A percentile compares a stretch with the other conserved stretches of the same genome.
Conservation (phyloP, 2,329 filamentous ascomycete genomes). For the Colletotrichum kahawae region DNA sequence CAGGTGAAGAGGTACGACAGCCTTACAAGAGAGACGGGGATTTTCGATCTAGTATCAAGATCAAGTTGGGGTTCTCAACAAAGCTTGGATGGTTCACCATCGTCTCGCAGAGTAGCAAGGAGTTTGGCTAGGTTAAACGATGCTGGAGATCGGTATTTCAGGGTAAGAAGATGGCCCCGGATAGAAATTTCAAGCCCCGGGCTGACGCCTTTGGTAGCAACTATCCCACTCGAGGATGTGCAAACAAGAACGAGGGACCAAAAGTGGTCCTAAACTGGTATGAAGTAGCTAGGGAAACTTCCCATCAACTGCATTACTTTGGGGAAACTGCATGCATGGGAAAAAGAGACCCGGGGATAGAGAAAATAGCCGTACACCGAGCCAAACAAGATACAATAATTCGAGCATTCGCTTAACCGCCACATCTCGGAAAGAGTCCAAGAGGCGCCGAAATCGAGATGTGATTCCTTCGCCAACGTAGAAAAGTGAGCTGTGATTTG, state of each 20-base stretch:
- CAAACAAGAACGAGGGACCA: not conserved
- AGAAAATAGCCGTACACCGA: not conserved
- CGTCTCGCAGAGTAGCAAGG: not conserved
- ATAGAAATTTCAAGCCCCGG: not conserved
- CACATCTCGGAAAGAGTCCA: not conserved
- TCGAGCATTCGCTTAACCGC: not conserved
- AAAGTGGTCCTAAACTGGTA: not conserved
- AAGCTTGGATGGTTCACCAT: not conserved
- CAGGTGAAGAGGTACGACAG: not conserved
- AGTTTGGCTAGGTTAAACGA: not conserved
- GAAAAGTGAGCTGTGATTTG: not conserved
- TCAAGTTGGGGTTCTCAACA: not conserved
- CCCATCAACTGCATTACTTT: not conserved
- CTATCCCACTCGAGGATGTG: not conserved
- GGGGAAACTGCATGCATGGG: not conserved
- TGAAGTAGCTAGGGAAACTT: not conserved
- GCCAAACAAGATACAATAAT: not conserved
- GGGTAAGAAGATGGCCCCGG: not conserved
- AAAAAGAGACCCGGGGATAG: not conserved
- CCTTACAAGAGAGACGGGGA: not conserved
- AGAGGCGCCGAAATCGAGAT: not conserved
- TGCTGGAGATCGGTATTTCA: not conserved
- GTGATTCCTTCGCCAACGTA: not conserved
- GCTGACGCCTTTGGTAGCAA: not conserved
- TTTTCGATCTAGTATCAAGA: not conserved